Conservation (phyloP, 1,284 basidiomycete genomes). For the Leccinum ambiguum region DNA sequence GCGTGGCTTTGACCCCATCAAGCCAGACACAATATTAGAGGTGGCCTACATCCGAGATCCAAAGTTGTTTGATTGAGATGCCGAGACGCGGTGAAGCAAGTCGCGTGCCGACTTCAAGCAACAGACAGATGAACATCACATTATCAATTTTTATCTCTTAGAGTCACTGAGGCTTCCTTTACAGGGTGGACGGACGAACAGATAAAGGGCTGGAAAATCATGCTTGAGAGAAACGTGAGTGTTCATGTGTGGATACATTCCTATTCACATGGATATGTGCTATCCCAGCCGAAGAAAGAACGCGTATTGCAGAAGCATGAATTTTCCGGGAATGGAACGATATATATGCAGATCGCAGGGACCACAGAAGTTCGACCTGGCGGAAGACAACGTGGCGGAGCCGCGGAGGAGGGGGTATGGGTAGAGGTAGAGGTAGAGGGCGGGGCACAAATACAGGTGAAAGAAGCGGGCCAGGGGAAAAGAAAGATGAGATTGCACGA, state of each 20-base stretch:
- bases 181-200: conserved; percentile 75
- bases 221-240: conserved; percentile 83
- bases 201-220: conserved; percentile 85
- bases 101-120: conserved; percentile 61
- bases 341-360: conserved; percentile 2
- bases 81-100: conserved; percentile 65
- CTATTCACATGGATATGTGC: conserved; percentile 13
- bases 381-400: conserved; percentile 32
- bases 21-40: conserved; percentile 68
- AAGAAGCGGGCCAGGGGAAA: conserved; percentile 34
- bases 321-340: conserved; percentile 60
- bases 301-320: conserved; percentile 71
- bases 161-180: conserved; percentile 7
- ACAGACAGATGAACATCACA: conserved; percentile 51
- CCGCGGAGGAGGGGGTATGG: too few relatives aligned
- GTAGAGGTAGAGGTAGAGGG: conserved; percentile 32
- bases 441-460: conserved; percentile 25
- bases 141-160: background rate
- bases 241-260: conserved; percentile 9
- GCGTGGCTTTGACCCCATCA: conserved; percentile 25
- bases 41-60: conserved; percentile 74
- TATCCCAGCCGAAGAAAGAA: conserved; percentile 66
- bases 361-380: conserved; percentile 20
- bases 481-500: conserved; percentile 30
- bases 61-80: conserved; percentile 75